Evolutionary conservation across 2,329 filamentous ascomycete species (phyloP), one percentile per base, ranked within the genome.

Genomic region (Sporothrix pseudoabietina): DNA sequence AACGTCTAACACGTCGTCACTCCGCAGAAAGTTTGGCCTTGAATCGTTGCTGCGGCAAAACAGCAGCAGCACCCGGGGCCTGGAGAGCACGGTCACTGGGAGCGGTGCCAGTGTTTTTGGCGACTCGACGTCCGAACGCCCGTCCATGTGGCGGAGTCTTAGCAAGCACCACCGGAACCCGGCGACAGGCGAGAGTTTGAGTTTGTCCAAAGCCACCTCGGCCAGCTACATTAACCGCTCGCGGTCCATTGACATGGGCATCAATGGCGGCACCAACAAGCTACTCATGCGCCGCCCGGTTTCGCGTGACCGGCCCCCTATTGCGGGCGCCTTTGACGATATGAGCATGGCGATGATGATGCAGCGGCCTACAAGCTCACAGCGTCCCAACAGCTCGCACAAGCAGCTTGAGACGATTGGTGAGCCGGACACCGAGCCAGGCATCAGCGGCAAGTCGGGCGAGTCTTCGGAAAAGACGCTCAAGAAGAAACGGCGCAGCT

Each of bases 401-500:
- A 75, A 72, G 35, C 84, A 85, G 54, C 81, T 89, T 1, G 87
- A 88, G 78, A 89, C 88, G 0, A 89, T 90, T 69, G 87, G 87
- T 19, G 88, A 89, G 78, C 88, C 88, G 0, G 83, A 84, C 0
- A 82, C 81, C 19, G 85, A 86, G 72, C 79, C 81, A 5, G 76
- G 78, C 9, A 76, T 80, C 44, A 4, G 35, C 77, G 4, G 19
- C 77, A 44, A 22, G 32, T 44, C 32, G 2, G 41, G 69, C 55
- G 54, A 57, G 39, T 32, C 30, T 0, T 22, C 79, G 0, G 76
- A 76, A 6, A 86, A 83, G 76, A 80, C 80, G n/a, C 82, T 84
- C 61, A 90, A 88, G 79, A 94, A 91, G 83, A 98, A 97, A 84
- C 88, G 95, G 72, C 90, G 95, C 79, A 98, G 94, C 82, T 98